Evolutionary conservation across 176 grass and related monocot genomes (phyloP).

Genomic region (Thinopyrum elongatum): DNA sequence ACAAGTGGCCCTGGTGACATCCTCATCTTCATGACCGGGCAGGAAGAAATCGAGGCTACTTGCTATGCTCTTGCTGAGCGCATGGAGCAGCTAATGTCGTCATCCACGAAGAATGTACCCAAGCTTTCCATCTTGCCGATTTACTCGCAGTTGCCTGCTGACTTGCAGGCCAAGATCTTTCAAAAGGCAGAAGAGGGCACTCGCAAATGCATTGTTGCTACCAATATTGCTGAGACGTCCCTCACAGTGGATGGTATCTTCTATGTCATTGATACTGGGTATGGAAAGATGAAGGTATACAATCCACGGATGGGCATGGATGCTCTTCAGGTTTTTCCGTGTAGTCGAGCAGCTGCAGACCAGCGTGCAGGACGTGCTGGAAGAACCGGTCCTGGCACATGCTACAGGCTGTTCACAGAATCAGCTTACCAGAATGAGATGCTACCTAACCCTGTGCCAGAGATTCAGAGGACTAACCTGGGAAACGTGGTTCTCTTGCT

Average conservation of each 20-base stretch:
- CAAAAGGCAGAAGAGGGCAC: slow-evolving; percentile 96
- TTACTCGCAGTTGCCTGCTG: slow-evolving; percentile 92
- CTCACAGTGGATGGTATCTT: slow-evolving; percentile 98
- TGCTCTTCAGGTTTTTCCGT: slow-evolving; percentile 92
- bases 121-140: slow-evolving; percentile 93
- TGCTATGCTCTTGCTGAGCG: slow-evolving; percentile 93
- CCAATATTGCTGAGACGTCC: slow-evolving; percentile 97
- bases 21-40: slow-evolving; percentile 96
- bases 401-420: slow-evolving; percentile 91
- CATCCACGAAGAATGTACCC: slow-evolving; percentile 72
- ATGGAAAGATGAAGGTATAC: slow-evolving; percentile 99
- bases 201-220: slow-evolving; percentile 97
- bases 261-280: slow-evolving; percentile 94
- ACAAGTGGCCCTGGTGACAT: slow-evolving; percentile 86
- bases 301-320: slow-evolving; percentile 98
- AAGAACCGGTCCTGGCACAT: slow-evolving; percentile 90
- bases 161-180: slow-evolving; percentile 97
- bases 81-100: slow-evolving; percentile 87
- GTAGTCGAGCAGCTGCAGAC: slow-evolving; percentile 86
- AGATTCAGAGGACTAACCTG: slow-evolving; percentile 96
- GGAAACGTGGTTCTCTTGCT: slow-evolving; percentile 94
- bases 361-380: slow-evolving; percentile 93
- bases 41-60: slow-evolving; percentile 96
- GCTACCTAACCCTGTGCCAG: slow-evolving; percentile 91
- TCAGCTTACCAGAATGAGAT: slow-evolving; percentile 97